Evolutionary conservation across 2,329 filamentous ascomycete genomes (phyloP), one percentile per base, ranked within the genome.

Genomic region (Beauveria asiatica): DNA sequence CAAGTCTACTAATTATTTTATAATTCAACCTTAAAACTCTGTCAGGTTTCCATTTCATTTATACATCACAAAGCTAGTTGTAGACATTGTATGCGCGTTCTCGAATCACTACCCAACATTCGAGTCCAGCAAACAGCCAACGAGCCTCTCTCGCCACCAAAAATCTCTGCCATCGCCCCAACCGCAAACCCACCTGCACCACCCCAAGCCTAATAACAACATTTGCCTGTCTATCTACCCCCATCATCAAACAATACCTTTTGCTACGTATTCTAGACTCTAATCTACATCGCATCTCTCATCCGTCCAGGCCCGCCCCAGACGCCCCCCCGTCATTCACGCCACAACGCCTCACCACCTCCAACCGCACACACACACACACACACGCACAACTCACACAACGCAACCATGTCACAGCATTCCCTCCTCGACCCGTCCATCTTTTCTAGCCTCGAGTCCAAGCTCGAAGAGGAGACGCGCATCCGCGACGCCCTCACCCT

Each of bases 381-480:
- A 27, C 25, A 27, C 3, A 25, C 23, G 6, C 25, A 8, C 2
- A 46, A 27, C 37, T n/a, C 23, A 6, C 37, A 33, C 23, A 17
- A 17, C 25, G 19, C 46, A 16, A 66, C 51, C 61, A 74, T 74
- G 72, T 66, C 72, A 60, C 63, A 68, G 53, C 67, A 70, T 11
- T 69, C 70, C 9, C 74, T 77, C 33, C 72, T 94, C 69, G 87
- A 95, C 72, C 87, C 90, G 62, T 81, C 83, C 65, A 90, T 97
- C 72, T 97, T 97, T 74, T 85, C 92, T 70, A 83, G 88, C 67
- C 86, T 99, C 63, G 93, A 97, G 75, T 78, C 83, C 62, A 92
- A 92, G 73, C 90, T 97, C 67, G 94, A 97, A 67, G 88, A 95
- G 73, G 94, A 97, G 72, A 82, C 84, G 9, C 80, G 83, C 59